Conservation (phyloP, 352 stramenopile genomes). For the Globisporangium sylvaticum region DNA sequence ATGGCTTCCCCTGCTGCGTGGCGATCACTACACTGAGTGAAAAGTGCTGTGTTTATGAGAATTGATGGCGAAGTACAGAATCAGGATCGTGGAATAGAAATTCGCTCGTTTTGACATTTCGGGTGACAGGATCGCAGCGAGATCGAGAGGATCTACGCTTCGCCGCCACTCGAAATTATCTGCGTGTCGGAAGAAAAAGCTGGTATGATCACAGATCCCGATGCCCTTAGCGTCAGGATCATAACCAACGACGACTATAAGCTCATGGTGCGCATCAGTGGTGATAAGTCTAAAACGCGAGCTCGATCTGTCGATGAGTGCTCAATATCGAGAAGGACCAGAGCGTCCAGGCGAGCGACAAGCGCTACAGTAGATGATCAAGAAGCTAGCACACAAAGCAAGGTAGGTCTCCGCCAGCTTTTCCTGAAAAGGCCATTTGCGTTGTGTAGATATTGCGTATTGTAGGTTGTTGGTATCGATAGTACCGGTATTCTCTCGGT, state of each 20-base stretch:
- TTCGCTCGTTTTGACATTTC: slow-evolving; percentile 71
- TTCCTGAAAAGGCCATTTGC: too few species aligned
- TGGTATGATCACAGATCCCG: slow-evolving; percentile 64
- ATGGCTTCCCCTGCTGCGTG: not conserved
- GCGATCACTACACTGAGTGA: not conserved
- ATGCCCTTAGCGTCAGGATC: slow-evolving; percentile 83
- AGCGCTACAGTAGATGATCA: slow-evolving; percentile 47
- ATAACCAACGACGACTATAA: slow-evolving; percentile 81
- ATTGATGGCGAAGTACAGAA: slow-evolving; percentile 69
- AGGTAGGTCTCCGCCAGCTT: too few species aligned
- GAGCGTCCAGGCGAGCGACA: too few species aligned
- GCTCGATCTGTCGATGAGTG: slow-evolving; percentile 65
- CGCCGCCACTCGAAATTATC: slow-evolving; percentile 81
- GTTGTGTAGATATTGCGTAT: too few species aligned
- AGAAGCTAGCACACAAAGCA: slow-evolving; percentile 49
- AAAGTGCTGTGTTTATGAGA: slow-evolving; percentile 23
- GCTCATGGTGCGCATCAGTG: slow-evolving; percentile 85
- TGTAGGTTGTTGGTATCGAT: too few species aligned
- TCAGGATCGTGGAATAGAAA: slow-evolving; percentile 79
- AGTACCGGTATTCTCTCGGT: too few species aligned
- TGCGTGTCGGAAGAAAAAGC: slow-evolving; percentile 60
- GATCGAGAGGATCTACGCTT: slow-evolving; percentile 64
- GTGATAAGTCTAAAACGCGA: slow-evolving; percentile 71
- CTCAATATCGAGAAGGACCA: too few species aligned
- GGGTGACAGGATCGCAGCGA: slow-evolving; percentile 65